Percentiles rank a stretch among this genome's conserved stretches.
Conservation (phyloP, 495 filamentous ascomycete species). For the Talaromyces wortmannii region DNA sequence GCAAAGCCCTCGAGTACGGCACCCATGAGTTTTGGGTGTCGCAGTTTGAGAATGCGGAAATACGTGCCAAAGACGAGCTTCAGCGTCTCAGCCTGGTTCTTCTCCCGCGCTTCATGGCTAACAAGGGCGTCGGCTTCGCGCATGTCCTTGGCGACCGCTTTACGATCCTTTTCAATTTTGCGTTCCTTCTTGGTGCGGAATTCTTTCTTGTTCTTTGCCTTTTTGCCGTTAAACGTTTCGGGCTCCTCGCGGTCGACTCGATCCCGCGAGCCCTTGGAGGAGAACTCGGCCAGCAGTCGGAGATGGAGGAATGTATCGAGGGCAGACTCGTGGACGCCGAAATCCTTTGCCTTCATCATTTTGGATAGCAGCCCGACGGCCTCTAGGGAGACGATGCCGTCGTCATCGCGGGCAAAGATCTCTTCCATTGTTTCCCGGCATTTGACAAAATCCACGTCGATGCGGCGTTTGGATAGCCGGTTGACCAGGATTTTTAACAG, state of each 20-base stretch:
- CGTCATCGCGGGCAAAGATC: conserved; percentile 80
- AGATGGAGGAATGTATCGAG: conserved; percentile 89
- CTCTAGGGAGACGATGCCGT: conserved; percentile 81
- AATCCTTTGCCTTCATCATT: conserved; percentile 87
- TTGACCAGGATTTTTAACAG: conserved; percentile 79
- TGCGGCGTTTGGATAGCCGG: conserved; percentile 61
- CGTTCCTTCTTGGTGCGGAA: conserved; percentile 70
- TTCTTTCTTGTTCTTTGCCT: conserved; percentile 65
- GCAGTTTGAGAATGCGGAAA: conserved; percentile 85
- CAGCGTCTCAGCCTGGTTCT: conserved; percentile 86
- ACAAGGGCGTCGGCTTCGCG: conserved; percentile 84
- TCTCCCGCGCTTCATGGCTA: conserved; percentile 83
- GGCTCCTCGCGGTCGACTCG: conserved; percentile 50
- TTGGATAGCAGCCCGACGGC: conserved; percentile 78
- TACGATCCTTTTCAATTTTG: conserved; percentile 73
- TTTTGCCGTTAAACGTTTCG: conserved; percentile 44
- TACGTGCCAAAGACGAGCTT: conserved; percentile 94
- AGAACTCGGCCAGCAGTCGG: conserved; percentile 80
- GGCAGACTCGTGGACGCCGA: conserved; percentile 73
- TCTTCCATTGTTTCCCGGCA: conserved; percentile 74
- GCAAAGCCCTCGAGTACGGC: conserved; percentile 89
- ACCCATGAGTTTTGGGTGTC: conserved; percentile 77
- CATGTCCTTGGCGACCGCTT: conserved; percentile 87
- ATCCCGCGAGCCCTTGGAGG: conserved; percentile 70
- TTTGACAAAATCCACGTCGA: conserved; percentile 68